phyloP scores from a whole-genome alignment of 2,329 filamentous ascomycete species.

The Hymenoscyphus fraxineus region DNA sequence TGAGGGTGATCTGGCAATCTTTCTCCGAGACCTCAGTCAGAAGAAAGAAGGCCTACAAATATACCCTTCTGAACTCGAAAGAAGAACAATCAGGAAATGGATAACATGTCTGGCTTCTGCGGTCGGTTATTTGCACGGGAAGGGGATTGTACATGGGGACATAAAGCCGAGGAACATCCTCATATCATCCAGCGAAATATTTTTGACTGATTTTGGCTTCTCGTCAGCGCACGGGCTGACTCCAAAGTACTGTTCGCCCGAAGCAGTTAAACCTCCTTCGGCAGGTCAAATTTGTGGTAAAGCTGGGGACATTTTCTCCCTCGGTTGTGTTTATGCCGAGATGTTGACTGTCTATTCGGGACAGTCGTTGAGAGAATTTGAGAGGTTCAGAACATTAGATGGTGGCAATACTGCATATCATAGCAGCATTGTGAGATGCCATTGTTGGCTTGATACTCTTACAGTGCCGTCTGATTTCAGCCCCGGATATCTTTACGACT shows the following conservation, averaged over 20 bases:
- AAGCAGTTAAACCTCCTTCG: neutral
- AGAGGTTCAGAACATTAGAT: neutral
- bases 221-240: neutral
- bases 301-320: slow-evolving; percentile 1
- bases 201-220: slow-evolving; percentile 1
- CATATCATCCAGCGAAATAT: neutral
- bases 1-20: slow-evolving; percentile 2
- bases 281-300: neutral
- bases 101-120: neutral
- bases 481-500: neutral
- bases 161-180: slow-evolving; percentile 5
- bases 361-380: neutral
- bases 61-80: neutral
- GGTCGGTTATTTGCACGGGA: neutral
- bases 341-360: slow-evolving; percentile 1
- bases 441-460: neutral
- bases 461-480: neutral
- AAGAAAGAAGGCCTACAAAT: neutral
- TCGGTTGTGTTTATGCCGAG: slow-evolving; percentile 4
- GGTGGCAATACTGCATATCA: neutral
- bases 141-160: slow-evolving; percentile 5
- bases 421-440: neutral
- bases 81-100: neutral
- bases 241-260: neutral
- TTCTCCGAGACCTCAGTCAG: neutral